These are phyloP conservation scores for Fusarium udum DNA, from an alignment of 2,329 filamentous ascomycete species.

Conservation along the genomic window DNA sequence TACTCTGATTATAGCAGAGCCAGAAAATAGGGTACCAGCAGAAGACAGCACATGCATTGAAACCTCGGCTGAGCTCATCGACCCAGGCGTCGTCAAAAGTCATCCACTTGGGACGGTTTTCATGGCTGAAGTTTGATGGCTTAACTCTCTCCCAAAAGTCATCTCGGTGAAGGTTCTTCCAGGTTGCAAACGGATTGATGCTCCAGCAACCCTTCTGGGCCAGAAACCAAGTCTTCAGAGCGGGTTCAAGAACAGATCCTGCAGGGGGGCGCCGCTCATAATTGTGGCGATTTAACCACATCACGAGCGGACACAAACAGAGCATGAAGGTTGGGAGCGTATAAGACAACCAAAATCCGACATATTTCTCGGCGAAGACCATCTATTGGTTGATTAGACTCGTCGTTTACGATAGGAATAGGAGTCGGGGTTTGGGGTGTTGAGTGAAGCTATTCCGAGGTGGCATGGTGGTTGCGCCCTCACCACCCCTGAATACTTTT, in stretches of 20 bases:
- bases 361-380: slow-evolving; percentile 77
- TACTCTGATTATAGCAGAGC: slow-evolving; percentile 59
- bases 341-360: slow-evolving; percentile 79
- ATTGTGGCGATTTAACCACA: slow-evolving; percentile 65
- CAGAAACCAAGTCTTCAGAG: slow-evolving; percentile 67
- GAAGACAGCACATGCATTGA: slow-evolving; percentile 75
- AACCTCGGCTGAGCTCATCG: slow-evolving; percentile 75
- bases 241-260: slow-evolving; percentile 74
- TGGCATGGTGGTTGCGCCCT: no score
- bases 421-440: no score
- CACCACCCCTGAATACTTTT: no score
- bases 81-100: slow-evolving; percentile 83
- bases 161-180: slow-evolving; percentile 64
- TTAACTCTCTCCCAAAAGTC: slow-evolving; percentile 75
- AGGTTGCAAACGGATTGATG: slow-evolving; percentile 69
- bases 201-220: slow-evolving; percentile 77
- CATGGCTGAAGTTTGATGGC: slow-evolving; percentile 68
- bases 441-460: no score
- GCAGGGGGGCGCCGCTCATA: slow-evolving; percentile 69
- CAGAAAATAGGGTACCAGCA: slow-evolving; percentile 72
- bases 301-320: slow-evolving; percentile 68
- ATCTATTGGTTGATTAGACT: slow-evolving; percentile 42
- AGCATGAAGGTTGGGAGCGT: slow-evolving; percentile 74
- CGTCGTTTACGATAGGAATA: no score
- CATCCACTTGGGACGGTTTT: slow-evolving; percentile 73